Base-by-base conservation (phyloP, 805 yeast species). In the Yueomyces sinensis region DNA sequence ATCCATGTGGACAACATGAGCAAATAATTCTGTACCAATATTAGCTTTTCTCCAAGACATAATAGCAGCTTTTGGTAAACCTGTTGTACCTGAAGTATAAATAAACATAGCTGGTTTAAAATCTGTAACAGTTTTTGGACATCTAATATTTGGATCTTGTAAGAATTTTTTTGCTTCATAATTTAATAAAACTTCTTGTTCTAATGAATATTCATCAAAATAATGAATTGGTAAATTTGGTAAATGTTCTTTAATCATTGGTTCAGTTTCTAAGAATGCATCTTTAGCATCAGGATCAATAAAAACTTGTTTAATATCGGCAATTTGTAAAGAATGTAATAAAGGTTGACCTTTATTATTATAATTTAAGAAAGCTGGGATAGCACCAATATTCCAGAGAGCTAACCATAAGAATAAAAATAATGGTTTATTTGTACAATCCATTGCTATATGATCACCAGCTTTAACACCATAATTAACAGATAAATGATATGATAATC, bases 21-120 rank as follows among this genome's bases (percentile, higher is more conserved):
- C 82, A 50, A 83, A 86, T 18, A 82, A 51, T 2, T 66, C 57
- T 1, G 83, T 61, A 1, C 94, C 94, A 62, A 80, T 63, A 32
- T 67, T 70, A 5, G 81, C 70, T 56, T 86, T 87, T 47, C 84
- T 68, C 95, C 95, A 86, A 4, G 91, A 77, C 76, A 87, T 76
- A 37, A 82, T 79, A 2, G 94, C 96, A 4, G 95, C 81, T 56
- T 87, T 87, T 13, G 97, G 96, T 41, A 87, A 61, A 0, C 96
- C 96, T 0, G 96, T 83, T 5, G 96, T 89, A 28, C 97, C 97
- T 0, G 94, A 82, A 1, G 97, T 87, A 56, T 78, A 87, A 34
- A 87, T 82, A 43, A 82, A 66, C 43, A 77, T 69, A 16, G 81
- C 76, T 4, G 89, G 70, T 36, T 73, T 70, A 43, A 64, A 70